Evolutionary conservation across 2,329 filamentous ascomycete species (phyloP), one percentile per base, ranked within the genome.

Genomic region (Mycocentrospora acerina): DNA sequence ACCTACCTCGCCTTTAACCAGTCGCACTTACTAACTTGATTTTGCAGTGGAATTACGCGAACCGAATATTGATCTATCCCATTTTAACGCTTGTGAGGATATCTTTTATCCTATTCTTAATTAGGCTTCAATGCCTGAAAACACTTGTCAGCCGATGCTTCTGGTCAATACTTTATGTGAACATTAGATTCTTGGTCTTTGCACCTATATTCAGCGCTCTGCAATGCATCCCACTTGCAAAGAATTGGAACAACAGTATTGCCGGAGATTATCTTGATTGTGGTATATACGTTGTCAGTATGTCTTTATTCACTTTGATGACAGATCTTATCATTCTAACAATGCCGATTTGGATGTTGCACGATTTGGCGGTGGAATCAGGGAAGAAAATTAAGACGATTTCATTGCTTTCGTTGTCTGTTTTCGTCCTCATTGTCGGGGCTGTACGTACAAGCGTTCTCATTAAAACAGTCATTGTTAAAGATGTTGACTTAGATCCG

Each of bases 211-310:
- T 37, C 22, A 42, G 37, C 14, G 48, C 63, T 16, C 49, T 63
- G 15, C 56, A 60, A 29, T 67, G 60, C 37, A 39, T 49, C 16
- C 61, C 61, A 2, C 38, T 64, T 11, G n/a, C 36, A 7, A 51
- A 32, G 16, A 58, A 53, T 24, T 67, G 60, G 60, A 46, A 65
- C 29, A 51, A 43, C 18, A 40, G 29, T 4, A 40, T 56, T 13
- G 24, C 44, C 14, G 40, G 51, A 3, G 37, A 19, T 11, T 56
- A 48, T 16, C 19, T 48, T n/a, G 27, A 52, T 26, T 29, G 26
- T 10, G 38, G 26, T 14, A 32, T 38, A 13, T 53, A 52, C 22
- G 44, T 35, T 1, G 42, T 47, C 29, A 41, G 43, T 18, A 54
- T 40, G 1, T 46, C 46, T 5, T 35, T 34, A 5, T 31, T 56